These are phyloP conservation scores for Phlebopus sp. DNA, from an alignment of 1,284 basidiomycete species.

Conservation along the genomic window DNA sequence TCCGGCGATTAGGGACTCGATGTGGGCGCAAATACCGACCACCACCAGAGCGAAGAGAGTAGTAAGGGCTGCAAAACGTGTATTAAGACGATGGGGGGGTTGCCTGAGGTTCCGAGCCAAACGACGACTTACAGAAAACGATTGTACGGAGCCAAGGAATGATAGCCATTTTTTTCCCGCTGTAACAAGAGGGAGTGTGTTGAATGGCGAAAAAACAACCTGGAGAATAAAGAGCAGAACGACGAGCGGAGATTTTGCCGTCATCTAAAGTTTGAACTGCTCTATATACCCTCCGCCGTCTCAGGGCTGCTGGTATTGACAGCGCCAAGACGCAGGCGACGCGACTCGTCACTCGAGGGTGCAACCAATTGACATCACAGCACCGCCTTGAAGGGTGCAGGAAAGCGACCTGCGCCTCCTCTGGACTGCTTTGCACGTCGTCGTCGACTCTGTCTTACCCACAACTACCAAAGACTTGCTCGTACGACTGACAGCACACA, in stretches of 20 bases:
- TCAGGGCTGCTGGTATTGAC: background rate
- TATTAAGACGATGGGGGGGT: no score
- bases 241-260: background rate
- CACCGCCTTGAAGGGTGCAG: no score
- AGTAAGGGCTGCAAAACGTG: conserved; percentile 9
- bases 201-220: background rate
- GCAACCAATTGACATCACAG: no score
- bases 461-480: no score
- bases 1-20: conserved; percentile 12
- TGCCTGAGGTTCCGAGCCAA: no score
- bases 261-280: background rate
- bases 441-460: no score
- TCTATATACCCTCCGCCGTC: background rate
- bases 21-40: conserved; percentile 20
- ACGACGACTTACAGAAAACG: conserved; percentile 26
- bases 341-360: no score
- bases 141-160: conserved; percentile 22
- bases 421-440: no score
- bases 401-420: no score
- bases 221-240: background rate
- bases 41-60: conserved; percentile 18
- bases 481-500: no score
- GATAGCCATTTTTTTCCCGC: conserved; percentile 19
- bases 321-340: no score
- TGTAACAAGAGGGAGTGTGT: background rate